Evolutionary conservation across 2,329 filamentous ascomycete species (phyloP), one percentile per base, ranked within the genome.

Genomic region (Aspergillus transmontanensis): DNA sequence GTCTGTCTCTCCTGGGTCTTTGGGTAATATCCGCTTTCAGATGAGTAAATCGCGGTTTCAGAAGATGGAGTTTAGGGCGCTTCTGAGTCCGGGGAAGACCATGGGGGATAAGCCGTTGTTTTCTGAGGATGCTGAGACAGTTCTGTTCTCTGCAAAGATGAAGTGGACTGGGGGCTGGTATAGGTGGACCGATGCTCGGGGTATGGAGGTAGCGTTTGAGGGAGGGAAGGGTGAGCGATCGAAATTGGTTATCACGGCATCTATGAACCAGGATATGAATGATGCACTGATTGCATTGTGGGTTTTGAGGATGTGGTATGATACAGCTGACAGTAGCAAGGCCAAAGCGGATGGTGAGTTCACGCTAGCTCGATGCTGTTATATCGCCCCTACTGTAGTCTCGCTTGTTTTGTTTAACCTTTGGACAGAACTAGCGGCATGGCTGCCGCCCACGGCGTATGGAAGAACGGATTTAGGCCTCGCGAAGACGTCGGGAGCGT

Each of bases 231-330:
- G 51, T 39, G 63, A 60, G 3, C 14, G 19, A 23, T 28, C 53
- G 23, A 64, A 48, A 41, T 39, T 69, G 34, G 43, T 39, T 12
- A 4, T 69, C 14, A 60, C 56, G 14, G 57, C 6, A 5, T 28
- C 30, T 26, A 59, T 68, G 60, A 7, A 28, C 21, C 36, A 46
- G 46, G 60, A 59, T 7, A 36, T 59, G 36, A 66, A 57, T 54
- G 66, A 69, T 62, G 64, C 64, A n/a, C 19, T 68, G 50, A 60
- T 66, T 21, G 67, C 64, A 14, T 34, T 60, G n/a, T 69, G 67
- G 66, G 21, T 68, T 11, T 58, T 69, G 46, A 57, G 66, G 51
- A n/a, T 64, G 26, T 69, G 67, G 67, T 56, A 59, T 28, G 62
- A 68, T 9, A 65, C 53, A 6, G 64, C 66, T 2, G 67, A 69